Conservation (phyloP, 768 basidiomycete genomes). For the Dentipellis fragilis region DNA sequence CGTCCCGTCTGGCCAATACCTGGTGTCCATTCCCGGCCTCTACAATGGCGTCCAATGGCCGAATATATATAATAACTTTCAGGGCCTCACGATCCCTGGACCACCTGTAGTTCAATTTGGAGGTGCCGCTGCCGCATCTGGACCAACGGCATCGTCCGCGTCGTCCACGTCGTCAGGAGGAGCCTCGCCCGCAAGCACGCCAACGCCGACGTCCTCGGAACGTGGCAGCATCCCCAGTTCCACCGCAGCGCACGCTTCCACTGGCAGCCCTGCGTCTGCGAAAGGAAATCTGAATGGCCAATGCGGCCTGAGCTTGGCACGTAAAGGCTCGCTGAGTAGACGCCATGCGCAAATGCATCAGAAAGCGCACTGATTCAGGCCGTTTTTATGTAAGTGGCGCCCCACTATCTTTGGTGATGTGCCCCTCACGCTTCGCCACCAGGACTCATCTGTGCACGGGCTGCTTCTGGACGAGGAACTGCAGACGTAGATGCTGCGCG, state of each 20-base stretch:
- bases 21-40: conserved; percentile 18
- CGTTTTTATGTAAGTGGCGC: background rate
- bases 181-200: background rate
- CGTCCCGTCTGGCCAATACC: conserved; percentile 13
- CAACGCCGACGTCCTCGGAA: background rate
- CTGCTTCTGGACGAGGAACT: too few relatives aligned
- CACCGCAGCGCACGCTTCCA: background rate
- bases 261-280: background rate
- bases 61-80: conserved; percentile 20
- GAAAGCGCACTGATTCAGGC: background rate
- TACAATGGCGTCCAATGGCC: conserved; percentile 18
- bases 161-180: background rate
- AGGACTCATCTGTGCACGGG: too few relatives aligned
- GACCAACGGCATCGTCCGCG: background rate
- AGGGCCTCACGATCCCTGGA: conserved; percentile 16
- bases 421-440: too few relatives aligned
- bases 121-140: background rate
- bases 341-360: background rate
- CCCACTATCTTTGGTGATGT: background rate
- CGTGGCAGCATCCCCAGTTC: background rate
- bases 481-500: too few relatives aligned
- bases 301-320: background rate
- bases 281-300: background rate
- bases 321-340: background rate
- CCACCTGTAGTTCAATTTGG: conserved; percentile 10